These are phyloP conservation scores for Pyrenophora seminiperda DNA, from an alignment of 2,329 filamentous ascomycete species.

Conservation along the genomic window DNA sequence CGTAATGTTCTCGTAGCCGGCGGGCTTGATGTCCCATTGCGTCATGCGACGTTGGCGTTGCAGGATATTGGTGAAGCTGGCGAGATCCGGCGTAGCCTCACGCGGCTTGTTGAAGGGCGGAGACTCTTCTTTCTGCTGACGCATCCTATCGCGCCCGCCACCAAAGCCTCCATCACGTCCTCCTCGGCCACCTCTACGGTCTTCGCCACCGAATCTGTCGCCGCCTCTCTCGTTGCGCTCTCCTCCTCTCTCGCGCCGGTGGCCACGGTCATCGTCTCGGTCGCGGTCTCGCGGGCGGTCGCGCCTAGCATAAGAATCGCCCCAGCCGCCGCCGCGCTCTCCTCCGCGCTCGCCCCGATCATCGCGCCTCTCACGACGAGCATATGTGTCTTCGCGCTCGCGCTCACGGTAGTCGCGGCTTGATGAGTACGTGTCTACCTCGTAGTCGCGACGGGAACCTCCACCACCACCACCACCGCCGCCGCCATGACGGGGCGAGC, in stretches of 20 bases:
- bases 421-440: conserved; percentile 86
- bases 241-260: conserved; percentile 39
- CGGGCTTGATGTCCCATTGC: conserved; percentile 99
- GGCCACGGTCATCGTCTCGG: conserved; percentile 40
- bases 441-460: conserved; percentile 67
- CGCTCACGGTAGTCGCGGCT: conserved; percentile 91
- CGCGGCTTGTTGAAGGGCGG: conserved; percentile 81
- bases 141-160: conserved; percentile 56
- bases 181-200: conserved; percentile 41
- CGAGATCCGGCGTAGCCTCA: conserved; percentile 94
- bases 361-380: conserved; percentile 62
- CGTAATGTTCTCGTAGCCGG: conserved; percentile 96
- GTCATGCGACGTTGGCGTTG: conserved; percentile 91
- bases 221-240: conserved; percentile 57
- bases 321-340: conserved; percentile 60
- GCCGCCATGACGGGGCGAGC: conserved; percentile 74
- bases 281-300: conserved; percentile 35
- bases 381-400: conserved; percentile 91
- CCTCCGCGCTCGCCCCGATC: conserved; percentile 51
- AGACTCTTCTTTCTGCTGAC: conserved; percentile 74
- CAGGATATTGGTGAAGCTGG: conserved; percentile 78
- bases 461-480: conserved; percentile 30
- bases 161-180: conserved; percentile 34
- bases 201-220: conserved; percentile 53
- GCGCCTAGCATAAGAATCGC: conserved; percentile 56